These are phyloP conservation scores for Leishmania turanica DNA, from an alignment of 208 protist genomes.

Conservation along the genomic window DNA sequence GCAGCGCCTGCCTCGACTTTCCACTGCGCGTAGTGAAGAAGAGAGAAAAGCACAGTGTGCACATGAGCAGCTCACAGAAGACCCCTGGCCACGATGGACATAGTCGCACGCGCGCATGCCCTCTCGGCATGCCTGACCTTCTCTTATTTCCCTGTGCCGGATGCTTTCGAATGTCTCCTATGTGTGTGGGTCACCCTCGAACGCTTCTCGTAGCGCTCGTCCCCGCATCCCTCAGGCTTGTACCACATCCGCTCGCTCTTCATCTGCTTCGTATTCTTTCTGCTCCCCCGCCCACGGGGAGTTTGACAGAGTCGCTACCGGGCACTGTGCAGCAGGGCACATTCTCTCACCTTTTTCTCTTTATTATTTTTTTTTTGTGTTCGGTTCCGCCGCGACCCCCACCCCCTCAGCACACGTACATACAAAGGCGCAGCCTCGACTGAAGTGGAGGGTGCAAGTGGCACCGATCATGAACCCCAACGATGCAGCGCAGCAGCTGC, in stretches of 20 bases:
- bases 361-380: background rate
- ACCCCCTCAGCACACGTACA: background rate
- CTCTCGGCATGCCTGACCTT: background rate
- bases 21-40: background rate
- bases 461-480: slow-evolving; percentile 26
- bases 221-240: background rate
- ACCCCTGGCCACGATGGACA: background rate
- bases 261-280: background rate
- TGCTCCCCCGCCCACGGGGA: background rate
- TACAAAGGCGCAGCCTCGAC: background rate
- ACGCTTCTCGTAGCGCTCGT: background rate
- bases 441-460: background rate
- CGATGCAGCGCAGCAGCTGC: slow-evolving; percentile 53
- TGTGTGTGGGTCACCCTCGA: background rate
- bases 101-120: background rate
- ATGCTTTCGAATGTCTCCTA: background rate
- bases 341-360: background rate
- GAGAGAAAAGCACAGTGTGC: background rate
- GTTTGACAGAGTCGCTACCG: background rate
- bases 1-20: background rate
- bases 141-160: background rate
- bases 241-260: background rate
- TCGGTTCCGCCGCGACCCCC: background rate
- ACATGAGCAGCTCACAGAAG: background rate
- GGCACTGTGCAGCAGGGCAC: background rate